These are phyloP conservation scores for Trichoderma virens DNA, from an alignment of 495 filamentous ascomycete species.

Conservation along the genomic window DNA sequence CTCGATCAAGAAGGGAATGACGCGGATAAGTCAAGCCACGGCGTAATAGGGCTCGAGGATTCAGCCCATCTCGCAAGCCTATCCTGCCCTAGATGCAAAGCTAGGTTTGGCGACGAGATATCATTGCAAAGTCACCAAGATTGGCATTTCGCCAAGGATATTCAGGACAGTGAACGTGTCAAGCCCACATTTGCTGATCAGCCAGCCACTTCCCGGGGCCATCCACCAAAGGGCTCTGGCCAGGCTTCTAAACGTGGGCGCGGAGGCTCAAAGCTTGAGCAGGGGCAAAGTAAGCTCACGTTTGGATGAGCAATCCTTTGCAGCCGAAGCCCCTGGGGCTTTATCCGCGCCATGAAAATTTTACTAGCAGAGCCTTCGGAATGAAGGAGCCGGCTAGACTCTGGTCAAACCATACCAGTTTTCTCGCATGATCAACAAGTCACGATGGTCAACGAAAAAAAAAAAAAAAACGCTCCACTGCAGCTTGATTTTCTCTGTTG, in stretches of 20 bases:
- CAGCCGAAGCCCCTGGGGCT: background rate
- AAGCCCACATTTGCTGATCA: conserved; percentile 32
- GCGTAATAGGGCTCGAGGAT: background rate
- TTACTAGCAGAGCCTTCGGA: background rate
- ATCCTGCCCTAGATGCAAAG: conserved; percentile 60
- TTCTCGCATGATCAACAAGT: background rate
- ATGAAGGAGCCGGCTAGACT: background rate
- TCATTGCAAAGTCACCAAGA: conserved; percentile 75
- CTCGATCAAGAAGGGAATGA: background rate
- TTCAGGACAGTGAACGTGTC: conserved; percentile 57
- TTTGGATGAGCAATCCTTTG: conserved; percentile 50
- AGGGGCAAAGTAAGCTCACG: conserved; percentile 64
- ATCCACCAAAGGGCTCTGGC: conserved; percentile 11
- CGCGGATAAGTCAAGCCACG: background rate
- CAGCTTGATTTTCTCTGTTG: background rate
- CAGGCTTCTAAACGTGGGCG: conserved; percentile 13
- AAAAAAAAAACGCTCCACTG: background rate
- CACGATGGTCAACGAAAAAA: background rate
- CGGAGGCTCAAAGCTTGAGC: conserved; percentile 45
- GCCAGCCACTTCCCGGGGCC: conserved; percentile 22
- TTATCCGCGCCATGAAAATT: background rate
- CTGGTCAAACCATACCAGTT: no score
- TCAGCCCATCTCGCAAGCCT: conserved; percentile 19
- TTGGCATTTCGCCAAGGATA: conserved; percentile 90
- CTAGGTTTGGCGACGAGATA: conserved; percentile 41